These are phyloP conservation scores for Colletotrichum lentis DNA, from an alignment of 2,329 filamentous ascomycete genomes.

Conservation along the genomic window DNA sequence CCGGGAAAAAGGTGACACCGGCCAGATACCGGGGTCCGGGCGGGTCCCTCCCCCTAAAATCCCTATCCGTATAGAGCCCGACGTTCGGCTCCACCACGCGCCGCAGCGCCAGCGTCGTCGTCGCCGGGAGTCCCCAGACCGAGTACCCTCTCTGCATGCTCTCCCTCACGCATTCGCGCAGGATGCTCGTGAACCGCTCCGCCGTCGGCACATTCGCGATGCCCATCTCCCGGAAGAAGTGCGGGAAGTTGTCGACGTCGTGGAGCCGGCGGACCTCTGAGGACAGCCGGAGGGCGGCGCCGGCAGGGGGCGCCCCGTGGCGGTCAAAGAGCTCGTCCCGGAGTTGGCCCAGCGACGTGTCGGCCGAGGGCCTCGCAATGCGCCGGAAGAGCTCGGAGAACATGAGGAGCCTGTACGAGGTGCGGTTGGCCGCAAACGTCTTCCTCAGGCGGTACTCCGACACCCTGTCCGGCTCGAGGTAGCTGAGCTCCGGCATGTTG, in stretches of 20 bases:
- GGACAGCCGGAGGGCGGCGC: conserved; percentile 51
- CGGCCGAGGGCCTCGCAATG: conserved; percentile 50
- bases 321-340: conserved; percentile 56
- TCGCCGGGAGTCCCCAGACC: conserved; percentile 16
- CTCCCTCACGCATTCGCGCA: conserved; percentile 47
- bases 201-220: conserved; percentile 43
- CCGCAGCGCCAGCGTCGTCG: conserved; percentile 16
- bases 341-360: conserved; percentile 49
- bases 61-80: not conserved
- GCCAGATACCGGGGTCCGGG: not conserved
- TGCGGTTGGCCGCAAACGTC: conserved; percentile 56
- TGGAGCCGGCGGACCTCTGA: conserved; percentile 55
- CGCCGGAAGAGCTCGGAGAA: conserved; percentile 60
- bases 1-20: conserved; percentile 14
- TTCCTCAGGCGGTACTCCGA: conserved; percentile 57
- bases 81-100: conserved; percentile 19
- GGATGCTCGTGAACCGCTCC: conserved; percentile 44
- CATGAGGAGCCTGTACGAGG: conserved; percentile 61
- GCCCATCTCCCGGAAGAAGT: conserved; percentile 56
- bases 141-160: conserved; percentile 49
- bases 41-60: not conserved
- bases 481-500: conserved; percentile 54
- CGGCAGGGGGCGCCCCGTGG: conserved; percentile 55
- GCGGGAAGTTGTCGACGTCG: conserved; percentile 51
- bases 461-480: conserved; percentile 52